Evolutionary conservation across 2,329 filamentous ascomycete genomes (phyloP), one percentile per base, ranked within the genome.

Genomic region (Fusarium chlamydosporum): DNA sequence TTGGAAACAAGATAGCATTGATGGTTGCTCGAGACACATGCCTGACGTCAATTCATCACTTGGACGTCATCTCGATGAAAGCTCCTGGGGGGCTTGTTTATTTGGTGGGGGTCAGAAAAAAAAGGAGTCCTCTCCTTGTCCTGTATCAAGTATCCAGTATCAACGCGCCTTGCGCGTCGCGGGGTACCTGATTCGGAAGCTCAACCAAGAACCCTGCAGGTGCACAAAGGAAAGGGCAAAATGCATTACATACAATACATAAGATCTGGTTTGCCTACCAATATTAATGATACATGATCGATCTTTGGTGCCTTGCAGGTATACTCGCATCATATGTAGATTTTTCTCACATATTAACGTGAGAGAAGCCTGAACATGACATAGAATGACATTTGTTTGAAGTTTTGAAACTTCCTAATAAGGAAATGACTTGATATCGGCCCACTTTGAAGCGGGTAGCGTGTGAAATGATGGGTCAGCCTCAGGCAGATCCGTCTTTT

Each of bases 31-130:
- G 16, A 40, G 50, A 45, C 35, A 60, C 27, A 48, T 41, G 26
- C 27, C 61, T 70, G 67, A 70, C 67, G 67, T 70, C 67, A 70
- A 46, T 40, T n/a, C 34, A 67, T 56, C 58, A 70, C 67, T 48
- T 15, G 12, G 13, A 70, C 67, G 67, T 70, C 67, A 70, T 70
- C 45, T 59, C 33, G 42, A 63, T 47, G 52, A 51, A 41, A 67
- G 51, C 40, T 35, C 18, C 47, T 29, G n/a, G 41, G 41, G 50
- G 46, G 18, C 46, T 54, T 65, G 53, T 27, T 62, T 41, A 26
- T 65, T 64, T 64, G 59, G 61, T 59, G 52, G 52, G 59, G 61
- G 51, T 40, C 10, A 47, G 15, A 23, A 47, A 61, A 47, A 61
- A 45, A 35, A 41, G 34, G 43, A 29, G 29, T 35, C 29, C 29